Conservation (phyloP, 1,284 basidiomycete species). For the Tetrapyrgos nigripes region DNA sequence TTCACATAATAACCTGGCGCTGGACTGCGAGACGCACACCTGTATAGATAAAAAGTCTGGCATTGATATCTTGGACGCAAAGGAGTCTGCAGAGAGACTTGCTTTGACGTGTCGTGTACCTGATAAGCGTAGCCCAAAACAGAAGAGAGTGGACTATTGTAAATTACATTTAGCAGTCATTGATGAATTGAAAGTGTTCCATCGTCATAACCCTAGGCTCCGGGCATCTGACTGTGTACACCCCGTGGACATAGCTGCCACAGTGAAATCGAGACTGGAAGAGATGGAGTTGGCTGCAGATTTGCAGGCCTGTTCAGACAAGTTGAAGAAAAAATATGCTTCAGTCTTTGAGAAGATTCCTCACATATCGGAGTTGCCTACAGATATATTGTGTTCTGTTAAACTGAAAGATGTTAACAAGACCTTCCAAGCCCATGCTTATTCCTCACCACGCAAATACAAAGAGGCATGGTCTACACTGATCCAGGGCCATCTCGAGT, state of each 20-base stretch:
- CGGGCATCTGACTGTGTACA: background rate
- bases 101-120: conserved; percentile 26
- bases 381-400: conserved; percentile 34
- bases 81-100: too few relatives aligned
- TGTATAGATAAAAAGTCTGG: too few relatives aligned
- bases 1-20: conserved; percentile 21
- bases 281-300: conserved; percentile 8
- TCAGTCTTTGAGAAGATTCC: conserved; percentile 19
- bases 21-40: conserved; percentile 24
- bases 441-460: conserved; percentile 30
- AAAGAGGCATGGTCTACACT: too few relatives aligned
- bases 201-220: background rate
- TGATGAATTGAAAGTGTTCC: background rate
- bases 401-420: conserved; percentile 29
- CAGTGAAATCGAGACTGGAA: conserved; percentile 19
- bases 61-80: too few relatives aligned
- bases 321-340: conserved; percentile 18
- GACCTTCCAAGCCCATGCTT: conserved; percentile 16
- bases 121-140: conserved; percentile 15
- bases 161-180: background rate
- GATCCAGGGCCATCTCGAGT: conserved; percentile 33
- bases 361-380: conserved; percentile 24
- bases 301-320: conserved; percentile 6
- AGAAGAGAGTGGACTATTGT: background rate
- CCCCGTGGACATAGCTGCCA: conserved; percentile 10